Conservation (phyloP, 129 eudicot genomes). For the Pulicaria dysenterica region DNA sequence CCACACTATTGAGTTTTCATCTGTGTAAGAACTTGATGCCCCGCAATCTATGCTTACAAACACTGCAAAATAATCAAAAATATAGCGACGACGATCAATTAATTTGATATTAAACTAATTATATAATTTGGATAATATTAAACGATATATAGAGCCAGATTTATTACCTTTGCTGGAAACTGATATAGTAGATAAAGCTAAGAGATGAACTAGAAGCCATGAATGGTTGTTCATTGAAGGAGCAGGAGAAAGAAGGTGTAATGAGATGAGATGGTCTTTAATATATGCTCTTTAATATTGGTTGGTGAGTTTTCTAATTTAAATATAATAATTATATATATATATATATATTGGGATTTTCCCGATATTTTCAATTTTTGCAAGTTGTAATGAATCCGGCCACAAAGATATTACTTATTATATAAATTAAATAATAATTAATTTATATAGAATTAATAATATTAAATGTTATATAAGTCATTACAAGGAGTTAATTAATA, state of each 20-base stretch:
- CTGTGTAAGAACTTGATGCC: conserved; percentile 38
- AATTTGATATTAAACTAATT: neutral
- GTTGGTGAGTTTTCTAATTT: neutral
- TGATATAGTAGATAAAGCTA: conserved; percentile 4
- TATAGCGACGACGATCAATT: neutral
- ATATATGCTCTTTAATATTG: conserved; percentile 8
- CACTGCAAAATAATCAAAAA: conserved; percentile 31
- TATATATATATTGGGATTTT: neutral
- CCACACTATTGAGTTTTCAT: conserved; percentile 50
- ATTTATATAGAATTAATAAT: too few species aligned
- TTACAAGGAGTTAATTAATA: too few species aligned
- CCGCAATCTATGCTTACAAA: conserved; percentile 61
- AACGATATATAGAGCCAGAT: neutral
- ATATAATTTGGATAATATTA: neutral
- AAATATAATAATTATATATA: neutral
- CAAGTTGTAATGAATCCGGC: too few species aligned
- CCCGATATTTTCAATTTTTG: too few species aligned
- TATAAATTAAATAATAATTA: too few species aligned
- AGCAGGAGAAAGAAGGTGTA: conserved; percentile 15
- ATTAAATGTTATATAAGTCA: too few species aligned
- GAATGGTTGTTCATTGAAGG: conserved; percentile 25
- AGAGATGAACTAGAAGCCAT: conserved; percentile 26
- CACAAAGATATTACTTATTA: too few species aligned
- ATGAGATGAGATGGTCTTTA: conserved; percentile 4
- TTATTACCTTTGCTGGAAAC: conserved; percentile 24